phyloP scores from a whole-genome alignment of 2,329 filamentous ascomycete genomes.

The Penicillium freii region DNA sequence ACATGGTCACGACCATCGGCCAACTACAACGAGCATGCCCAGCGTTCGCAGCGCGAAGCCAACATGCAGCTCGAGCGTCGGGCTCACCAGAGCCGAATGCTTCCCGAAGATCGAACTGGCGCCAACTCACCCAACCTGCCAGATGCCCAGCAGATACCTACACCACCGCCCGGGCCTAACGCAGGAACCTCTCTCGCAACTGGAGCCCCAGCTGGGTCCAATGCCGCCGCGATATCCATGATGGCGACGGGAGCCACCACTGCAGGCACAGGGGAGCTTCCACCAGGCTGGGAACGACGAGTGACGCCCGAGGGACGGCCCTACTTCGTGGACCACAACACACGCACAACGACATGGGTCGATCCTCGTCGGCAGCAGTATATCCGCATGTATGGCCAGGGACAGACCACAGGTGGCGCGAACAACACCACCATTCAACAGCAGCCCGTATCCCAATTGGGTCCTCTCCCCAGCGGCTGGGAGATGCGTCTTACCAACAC shows the following conservation, averaged over 20 bases:
- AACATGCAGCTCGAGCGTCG: slow-evolving; percentile 91
- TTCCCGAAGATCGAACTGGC: slow-evolving; percentile 93
- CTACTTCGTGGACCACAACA: slow-evolving; percentile 99
- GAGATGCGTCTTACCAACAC: slow-evolving; percentile 99
- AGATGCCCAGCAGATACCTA: slow-evolving; percentile 46
- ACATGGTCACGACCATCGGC: slow-evolving; percentile 92
- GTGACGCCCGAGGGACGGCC: slow-evolving; percentile 91
- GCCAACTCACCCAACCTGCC: slow-evolving; percentile 81
- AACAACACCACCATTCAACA: slow-evolving; percentile 87
- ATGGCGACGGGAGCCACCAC: slow-evolving; percentile 94
- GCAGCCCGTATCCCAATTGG: slow-evolving; percentile 94
- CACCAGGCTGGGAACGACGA: slow-evolving; percentile 92
- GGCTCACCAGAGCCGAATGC: slow-evolving; percentile 89
- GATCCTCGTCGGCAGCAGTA: slow-evolving; percentile 96
- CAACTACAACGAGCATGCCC: slow-evolving; percentile 71
- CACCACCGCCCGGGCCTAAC: slow-evolving; percentile 45
- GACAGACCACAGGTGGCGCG: slow-evolving; percentile 58
- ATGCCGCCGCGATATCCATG: slow-evolving; percentile 68
- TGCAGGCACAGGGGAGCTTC: slow-evolving; percentile 89
- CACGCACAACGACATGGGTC: slow-evolving; percentile 96
- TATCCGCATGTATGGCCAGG: slow-evolving; percentile 92
- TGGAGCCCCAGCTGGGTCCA: slow-evolving; percentile 39
- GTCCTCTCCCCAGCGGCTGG: slow-evolving; percentile 94
- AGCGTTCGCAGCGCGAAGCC: slow-evolving; percentile 77
- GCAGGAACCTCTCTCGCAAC: slow-evolving; percentile 34